Evolutionary conservation across 2,329 filamentous ascomycete genomes (phyloP), one percentile per base, ranked within the genome.

Genomic region (Chaetomium olivaceum): DNA sequence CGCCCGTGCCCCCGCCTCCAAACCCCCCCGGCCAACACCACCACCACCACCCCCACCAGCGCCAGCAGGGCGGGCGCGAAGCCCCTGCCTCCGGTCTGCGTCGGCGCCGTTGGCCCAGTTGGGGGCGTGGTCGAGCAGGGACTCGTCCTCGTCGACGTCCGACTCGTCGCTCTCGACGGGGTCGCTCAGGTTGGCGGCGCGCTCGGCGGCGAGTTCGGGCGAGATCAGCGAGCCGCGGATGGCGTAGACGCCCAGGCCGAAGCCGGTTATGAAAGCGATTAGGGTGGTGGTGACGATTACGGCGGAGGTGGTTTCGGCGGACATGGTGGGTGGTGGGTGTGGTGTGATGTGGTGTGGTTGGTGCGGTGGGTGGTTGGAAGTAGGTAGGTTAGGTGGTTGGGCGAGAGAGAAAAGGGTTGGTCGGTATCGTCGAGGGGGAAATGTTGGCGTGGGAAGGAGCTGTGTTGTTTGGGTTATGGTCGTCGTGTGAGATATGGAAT

Each of bases 191-290:
- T 83, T 82, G 78, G 81, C 77, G 76, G 80, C 77, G 76, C 88
- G 80, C 82, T 89, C 80, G 75, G 86, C 76, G 71, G 77, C 80
- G 71, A 90, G 77, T 67, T 77, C 75, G 1, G 85, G 82, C n/a
- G 85, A 82, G 72, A 87, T 80, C 55, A 87, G 75, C 79, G 87
- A 87, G 64, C 86, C 85, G 64, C 78, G 83, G 67, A 85, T 85
- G 21, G 88, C 83, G 78, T 93, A 93, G 66, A 96, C 80, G 68
- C 91, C 92, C 16, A 97, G 84, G 46, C 93, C 87, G 79, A 94
- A 96, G 72, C 93, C 93, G 1, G 87, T 85, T 62, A 95, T 76
- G 71, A 91, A 88, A 68, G 89, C 86, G 64, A 94, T 80, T 68
- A 96, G 85, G 69, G 89, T 88, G 21, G 91, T 93, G 62, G 89